A percentile compares a stretch with the other conserved stretches of the same genome.
phyloP scores from a whole-genome alignment of 345 rosid species.

The Citrus inodora region DNA sequence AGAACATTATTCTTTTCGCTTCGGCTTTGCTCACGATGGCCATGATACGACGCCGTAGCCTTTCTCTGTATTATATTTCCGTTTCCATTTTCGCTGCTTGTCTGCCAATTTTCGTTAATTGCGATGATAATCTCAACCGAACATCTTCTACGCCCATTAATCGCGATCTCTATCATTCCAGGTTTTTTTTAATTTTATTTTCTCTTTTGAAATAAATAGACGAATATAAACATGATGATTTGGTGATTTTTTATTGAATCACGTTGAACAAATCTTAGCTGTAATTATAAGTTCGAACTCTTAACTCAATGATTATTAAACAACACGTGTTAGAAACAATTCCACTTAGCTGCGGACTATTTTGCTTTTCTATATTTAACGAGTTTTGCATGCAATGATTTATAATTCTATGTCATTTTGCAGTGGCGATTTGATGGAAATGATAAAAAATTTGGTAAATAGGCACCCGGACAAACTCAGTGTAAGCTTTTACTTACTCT shows the following conservation, averaged over 20 bases:
- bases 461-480: constrained; percentile 73
- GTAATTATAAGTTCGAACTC: background rate
- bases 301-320: background rate
- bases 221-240: background rate
- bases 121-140: constrained; percentile 24
- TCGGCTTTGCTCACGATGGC: background rate
- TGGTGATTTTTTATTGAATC: background rate
- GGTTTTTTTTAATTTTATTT: constrained; percentile 24
- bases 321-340: background rate
- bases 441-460: constrained; percentile 56
- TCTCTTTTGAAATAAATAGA: background rate
- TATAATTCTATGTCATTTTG: constrained; percentile 17
- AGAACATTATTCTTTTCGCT: background rate
- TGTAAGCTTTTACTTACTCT: constrained; percentile 26
- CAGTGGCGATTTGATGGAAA: constrained; percentile 67
- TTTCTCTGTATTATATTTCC: constrained; percentile 15
- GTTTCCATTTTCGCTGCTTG: constrained; percentile 16
- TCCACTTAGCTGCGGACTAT: background rate
- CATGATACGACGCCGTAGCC: constrained; percentile 11
- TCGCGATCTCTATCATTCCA: constrained; percentile 81
- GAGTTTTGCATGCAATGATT: background rate
- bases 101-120: constrained; percentile 16
- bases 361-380: too few relatives aligned
- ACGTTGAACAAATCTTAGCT: background rate
- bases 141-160: constrained; percentile 56